These are phyloP conservation scores for Rhizophagus clarus DNA, from an alignment of 192 early-diverging fungal genomes.

Conservation along the genomic window DNA sequence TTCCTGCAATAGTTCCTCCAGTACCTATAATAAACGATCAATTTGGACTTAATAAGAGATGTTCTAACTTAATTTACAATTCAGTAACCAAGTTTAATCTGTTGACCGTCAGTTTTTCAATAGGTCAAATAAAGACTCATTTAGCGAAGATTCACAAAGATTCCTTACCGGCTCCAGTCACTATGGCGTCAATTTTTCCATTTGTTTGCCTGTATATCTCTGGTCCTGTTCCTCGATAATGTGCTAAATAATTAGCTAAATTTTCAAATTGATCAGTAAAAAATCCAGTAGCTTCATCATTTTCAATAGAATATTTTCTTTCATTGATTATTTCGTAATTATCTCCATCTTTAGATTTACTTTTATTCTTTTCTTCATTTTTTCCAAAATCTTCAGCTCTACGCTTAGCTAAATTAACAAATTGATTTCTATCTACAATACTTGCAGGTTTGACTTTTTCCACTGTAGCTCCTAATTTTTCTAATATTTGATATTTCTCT, in stretches of 20 bases:
- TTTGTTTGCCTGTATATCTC: conserved; percentile 82
- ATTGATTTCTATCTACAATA: conserved; percentile 89
- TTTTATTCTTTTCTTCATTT: neutral
- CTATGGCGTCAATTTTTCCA: conserved; percentile 78
- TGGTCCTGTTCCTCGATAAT: conserved; percentile 84
- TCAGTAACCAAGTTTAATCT: too few species aligned
- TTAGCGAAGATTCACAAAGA: neutral
- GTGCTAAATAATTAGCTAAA: conserved; percentile 76
- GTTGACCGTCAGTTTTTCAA: too few species aligned
- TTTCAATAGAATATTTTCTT: neutral
- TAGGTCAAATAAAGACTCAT: too few species aligned
- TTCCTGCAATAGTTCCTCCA: conserved; percentile 91
- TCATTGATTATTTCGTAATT: neutral
- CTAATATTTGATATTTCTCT: conserved; percentile 87
- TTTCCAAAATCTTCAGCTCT: conserved; percentile 70
- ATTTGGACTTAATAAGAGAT: too few species aligned
- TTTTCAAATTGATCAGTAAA: conserved; percentile 98
- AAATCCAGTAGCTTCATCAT: conserved; percentile 51
- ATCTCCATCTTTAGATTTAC: neutral
- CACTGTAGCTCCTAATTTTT: conserved; percentile 81
- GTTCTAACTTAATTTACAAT: too few species aligned
- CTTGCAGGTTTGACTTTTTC: conserved; percentile 90
- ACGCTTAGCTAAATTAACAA: conserved; percentile 85
- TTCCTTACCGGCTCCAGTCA: conserved; percentile 79
- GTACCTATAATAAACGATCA: conserved; percentile 52